A percentile compares a stretch with the other conserved stretches of the same genome.
These are phyloP conservation scores for Vicia villosa DNA, from an alignment of 306 rosid species.

Conservation along the genomic window DNA sequence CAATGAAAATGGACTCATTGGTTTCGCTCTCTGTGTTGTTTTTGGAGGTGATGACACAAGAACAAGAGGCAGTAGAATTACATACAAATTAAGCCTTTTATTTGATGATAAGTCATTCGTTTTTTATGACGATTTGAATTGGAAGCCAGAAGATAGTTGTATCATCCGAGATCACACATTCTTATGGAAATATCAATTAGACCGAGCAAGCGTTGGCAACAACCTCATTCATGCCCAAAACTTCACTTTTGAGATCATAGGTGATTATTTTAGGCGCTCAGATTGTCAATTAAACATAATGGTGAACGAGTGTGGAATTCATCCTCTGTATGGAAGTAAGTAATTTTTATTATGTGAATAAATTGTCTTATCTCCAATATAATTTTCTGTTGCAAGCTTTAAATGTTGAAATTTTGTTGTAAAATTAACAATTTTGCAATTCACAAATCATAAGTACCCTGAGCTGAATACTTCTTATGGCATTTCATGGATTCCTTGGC, in stretches of 20 bases:
- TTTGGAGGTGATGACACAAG: not conserved
- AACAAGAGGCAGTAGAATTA: too few relatives aligned
- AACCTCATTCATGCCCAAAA: not conserved
- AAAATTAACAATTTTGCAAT: too few relatives aligned
- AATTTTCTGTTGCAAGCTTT: not conserved
- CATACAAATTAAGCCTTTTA: not conserved
- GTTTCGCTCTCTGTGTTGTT: not conserved
- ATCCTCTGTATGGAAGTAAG: not conserved
- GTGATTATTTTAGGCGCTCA: not conserved
- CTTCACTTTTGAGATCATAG: conserved; percentile 12
- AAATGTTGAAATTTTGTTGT: not conserved
- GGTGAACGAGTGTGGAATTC: conserved; percentile 22
- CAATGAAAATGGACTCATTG: not conserved
- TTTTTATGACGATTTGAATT: not conserved
- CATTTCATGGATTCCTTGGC: not conserved
- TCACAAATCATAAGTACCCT: too few relatives aligned
- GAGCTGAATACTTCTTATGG: too few relatives aligned
- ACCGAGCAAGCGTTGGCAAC: not conserved
- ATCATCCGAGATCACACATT: conserved; percentile 27
- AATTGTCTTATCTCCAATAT: not conserved
- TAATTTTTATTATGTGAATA: not conserved
- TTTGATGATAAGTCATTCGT: not conserved
- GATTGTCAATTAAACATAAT: not conserved
- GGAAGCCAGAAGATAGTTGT: conserved; percentile 8
- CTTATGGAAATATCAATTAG: conserved; percentile 16